Base-by-base conservation (phyloP, 1,139 yeast species). In the Saccharomyces uvarum region DNA sequence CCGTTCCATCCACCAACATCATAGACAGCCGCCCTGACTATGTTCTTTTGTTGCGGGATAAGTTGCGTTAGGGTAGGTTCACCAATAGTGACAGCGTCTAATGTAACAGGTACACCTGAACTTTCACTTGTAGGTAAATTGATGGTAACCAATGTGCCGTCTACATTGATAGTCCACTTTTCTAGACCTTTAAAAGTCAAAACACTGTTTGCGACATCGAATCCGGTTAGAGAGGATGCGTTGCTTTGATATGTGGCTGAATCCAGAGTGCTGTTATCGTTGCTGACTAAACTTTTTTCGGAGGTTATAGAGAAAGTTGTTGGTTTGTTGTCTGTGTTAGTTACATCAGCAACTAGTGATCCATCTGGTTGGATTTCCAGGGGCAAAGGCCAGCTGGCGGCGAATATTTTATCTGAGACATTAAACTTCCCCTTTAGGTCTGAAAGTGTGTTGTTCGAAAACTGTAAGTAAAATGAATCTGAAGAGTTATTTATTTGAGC, bases 131-230 rank as follows among this genome's bases (percentile, higher is more conserved):
- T 47, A 28, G 52, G 52, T 14, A 50, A 42, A 33, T 49, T 49
- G 16, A 49, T 24, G 24, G 16, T 49, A 7, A 33, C 4, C 8
- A 13, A 21, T 33, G 51, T 44, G 13, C 31, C 47, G 38, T 33
- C 16, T 2, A 49, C 13, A 28, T 44, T 28, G 3, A 50, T 44
- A 16, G 49, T 50, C 42, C 38, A 44, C 14, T 50, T 44, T 16
- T 50, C 26, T 27, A 44, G 24, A 42, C 52, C 52, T 2, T 41
- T 5, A 11, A 50, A 41, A n/a, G 4, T 50, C 27, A 50, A 19
- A 26, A 21, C 8, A n/a, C 52, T 47, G 21, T 42, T 13, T 4
- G 4, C 21, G 14, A 50, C 19, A 5, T 48, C 11, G 41, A 26
- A 42, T 14, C 13, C 13, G 47, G 14, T 42, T 19, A 16, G 9